These are phyloP conservation scores for Knufia fluminis DNA, from an alignment of 2,329 filamentous ascomycete species.

Conservation along the genomic window DNA sequence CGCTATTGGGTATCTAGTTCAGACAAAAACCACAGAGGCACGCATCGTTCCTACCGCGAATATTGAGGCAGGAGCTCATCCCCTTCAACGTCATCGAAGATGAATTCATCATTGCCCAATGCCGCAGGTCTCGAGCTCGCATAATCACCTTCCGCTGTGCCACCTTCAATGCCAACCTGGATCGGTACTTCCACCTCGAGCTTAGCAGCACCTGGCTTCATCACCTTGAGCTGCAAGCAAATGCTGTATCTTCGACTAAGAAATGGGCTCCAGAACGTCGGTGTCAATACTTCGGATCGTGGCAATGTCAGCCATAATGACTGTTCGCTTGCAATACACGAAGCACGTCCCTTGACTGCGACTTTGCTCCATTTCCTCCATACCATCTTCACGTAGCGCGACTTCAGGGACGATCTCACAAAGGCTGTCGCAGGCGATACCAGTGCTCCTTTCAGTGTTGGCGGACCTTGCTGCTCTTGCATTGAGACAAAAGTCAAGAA, in stretches of 20 bases:
- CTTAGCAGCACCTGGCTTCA: conserved; percentile 2
- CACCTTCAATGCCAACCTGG: conserved; percentile 4
- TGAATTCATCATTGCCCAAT: background rate
- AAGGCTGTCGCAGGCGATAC: conserved; percentile 2
- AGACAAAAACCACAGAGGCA: background rate
- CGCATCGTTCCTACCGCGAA: background rate
- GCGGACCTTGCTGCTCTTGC: conserved; percentile 79
- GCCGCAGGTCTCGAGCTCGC: background rate
- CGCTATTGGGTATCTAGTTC: background rate
- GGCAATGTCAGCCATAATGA: conserved; percentile 4
- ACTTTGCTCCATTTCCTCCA: conserved; percentile 2
- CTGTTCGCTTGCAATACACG: conserved; percentile 2
- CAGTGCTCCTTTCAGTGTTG: conserved; percentile 1
- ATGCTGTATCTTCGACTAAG: conserved; percentile 6
- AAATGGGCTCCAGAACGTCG: conserved; percentile 8
- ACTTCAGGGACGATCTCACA: background rate
- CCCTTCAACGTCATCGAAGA: conserved; percentile 3
- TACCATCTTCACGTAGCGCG: background rate
- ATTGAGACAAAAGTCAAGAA: conserved; percentile 79
- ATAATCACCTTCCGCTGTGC: background rate
- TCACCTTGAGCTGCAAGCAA: conserved; percentile 1
- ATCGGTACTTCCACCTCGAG: conserved; percentile 6
- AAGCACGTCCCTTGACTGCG: background rate
- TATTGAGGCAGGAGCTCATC: conserved; percentile 8
- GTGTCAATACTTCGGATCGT: conserved; percentile 5